Evolutionary conservation across 768 basidiomycete species (phyloP).

Genomic region (Podaxis sp.): DNA sequence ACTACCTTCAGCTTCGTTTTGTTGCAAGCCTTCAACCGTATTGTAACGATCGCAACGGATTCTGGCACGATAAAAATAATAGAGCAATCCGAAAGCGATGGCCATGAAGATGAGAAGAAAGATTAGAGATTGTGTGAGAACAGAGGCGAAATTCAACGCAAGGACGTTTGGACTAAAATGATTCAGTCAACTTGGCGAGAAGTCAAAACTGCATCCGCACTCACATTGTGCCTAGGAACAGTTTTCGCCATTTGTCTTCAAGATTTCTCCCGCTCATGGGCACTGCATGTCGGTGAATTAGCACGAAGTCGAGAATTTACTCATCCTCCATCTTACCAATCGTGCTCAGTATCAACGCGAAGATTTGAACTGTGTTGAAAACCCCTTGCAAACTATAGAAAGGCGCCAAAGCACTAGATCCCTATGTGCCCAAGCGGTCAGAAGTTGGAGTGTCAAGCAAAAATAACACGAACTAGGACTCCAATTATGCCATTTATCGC

Average conservation of each 20-base stretch:
- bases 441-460: neutral
- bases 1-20: conserved; percentile 36
- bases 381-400: conserved; percentile 74
- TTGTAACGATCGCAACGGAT: conserved; percentile 47
- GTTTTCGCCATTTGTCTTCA: conserved; percentile 51
- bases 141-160: conserved; percentile 70
- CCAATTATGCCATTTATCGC: conserved; percentile 50
- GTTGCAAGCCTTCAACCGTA: conserved; percentile 56
- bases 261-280: conserved; percentile 37
- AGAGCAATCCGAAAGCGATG: conserved; percentile 53
- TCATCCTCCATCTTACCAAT: conserved; percentile 42
- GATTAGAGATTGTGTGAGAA: conserved; percentile 56
- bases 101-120: conserved; percentile 60
- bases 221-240: conserved; percentile 71
- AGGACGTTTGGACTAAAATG: conserved; percentile 63
- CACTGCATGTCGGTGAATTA: conserved; percentile 27
- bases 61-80: conserved; percentile 55
- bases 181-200: conserved; percentile 11
- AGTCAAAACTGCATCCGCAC: conserved; percentile 21
- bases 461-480: conserved; percentile 43
- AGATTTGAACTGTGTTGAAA: conserved; percentile 67
- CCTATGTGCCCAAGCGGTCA: conserved; percentile 35
- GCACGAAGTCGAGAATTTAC: neutral
- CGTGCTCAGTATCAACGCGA: conserved; percentile 68
- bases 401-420: conserved; percentile 65